Percentiles rank a stretch among this genome's conserved stretches.
These are phyloP conservation scores for Diaporthe citrichinensis DNA, from an alignment of 2,329 filamentous ascomycete genomes.

Conservation along the genomic window DNA sequence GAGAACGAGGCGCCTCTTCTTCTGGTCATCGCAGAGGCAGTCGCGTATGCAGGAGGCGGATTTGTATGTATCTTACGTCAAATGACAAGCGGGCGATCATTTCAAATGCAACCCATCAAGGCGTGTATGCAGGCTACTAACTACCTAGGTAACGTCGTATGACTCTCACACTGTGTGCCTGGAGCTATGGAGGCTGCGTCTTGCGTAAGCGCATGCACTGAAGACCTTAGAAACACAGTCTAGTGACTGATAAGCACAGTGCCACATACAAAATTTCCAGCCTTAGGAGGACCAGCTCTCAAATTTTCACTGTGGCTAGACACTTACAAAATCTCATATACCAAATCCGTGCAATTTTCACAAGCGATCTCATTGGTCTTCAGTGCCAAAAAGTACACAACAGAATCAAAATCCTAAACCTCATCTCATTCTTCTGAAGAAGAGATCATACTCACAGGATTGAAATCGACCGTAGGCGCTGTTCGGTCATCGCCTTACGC, in stretches of 20 bases:
- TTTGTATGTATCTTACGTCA: not conserved
- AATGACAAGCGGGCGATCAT: not conserved
- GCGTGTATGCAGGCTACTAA: not conserved
- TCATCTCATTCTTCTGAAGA: not conserved
- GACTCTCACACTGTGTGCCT: not conserved
- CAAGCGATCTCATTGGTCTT: not conserved
- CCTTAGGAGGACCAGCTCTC: not conserved
- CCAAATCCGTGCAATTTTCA: not conserved
- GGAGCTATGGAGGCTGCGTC: not conserved
- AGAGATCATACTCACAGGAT: not conserved
- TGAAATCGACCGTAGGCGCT: too few relatives aligned
- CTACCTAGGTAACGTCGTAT: too few relatives aligned
- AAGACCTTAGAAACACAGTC: not conserved
- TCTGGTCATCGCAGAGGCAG: not conserved
- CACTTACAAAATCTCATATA: conserved; percentile 16
- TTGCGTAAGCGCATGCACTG: not conserved
- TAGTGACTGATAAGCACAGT: not conserved
- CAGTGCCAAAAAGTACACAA: not conserved
- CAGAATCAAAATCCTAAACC: not conserved
- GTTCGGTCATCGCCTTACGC: not conserved
- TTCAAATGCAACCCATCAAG: not conserved
- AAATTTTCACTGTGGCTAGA: conserved; percentile 30
- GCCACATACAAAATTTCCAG: not conserved
- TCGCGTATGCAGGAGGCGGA: not conserved
- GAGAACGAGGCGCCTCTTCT: not conserved